Conservation (phyloP, 2,329 filamentous ascomycete genomes). For the Pestalotiopsis sp. region DNA sequence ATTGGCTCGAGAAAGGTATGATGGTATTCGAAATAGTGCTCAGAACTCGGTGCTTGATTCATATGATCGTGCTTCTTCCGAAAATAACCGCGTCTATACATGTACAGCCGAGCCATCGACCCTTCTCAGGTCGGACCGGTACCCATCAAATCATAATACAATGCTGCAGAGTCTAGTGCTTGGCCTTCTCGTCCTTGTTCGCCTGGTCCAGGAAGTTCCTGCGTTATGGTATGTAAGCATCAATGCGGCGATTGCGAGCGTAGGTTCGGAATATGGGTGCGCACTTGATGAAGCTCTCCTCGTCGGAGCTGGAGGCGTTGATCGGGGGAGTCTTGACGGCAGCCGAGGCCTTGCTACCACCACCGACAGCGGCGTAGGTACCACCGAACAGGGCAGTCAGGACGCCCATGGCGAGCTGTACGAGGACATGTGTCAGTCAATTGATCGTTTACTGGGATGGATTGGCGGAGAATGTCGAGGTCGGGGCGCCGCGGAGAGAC, state of each 20-base stretch:
- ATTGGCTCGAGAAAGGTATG: not conserved
- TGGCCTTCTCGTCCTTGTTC: slow-evolving; percentile 44
- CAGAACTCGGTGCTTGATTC: slow-evolving; percentile 8
- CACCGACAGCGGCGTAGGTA: slow-evolving; percentile 44
- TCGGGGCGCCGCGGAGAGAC: not conserved
- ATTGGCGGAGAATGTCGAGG: not conserved
- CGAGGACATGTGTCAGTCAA: slow-evolving; percentile 10
- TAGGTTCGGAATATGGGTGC: slow-evolving; percentile 27
- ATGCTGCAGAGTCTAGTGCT: slow-evolving; percentile 36
- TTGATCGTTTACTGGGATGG: slow-evolving; percentile 13
- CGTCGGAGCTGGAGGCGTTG: slow-evolving; percentile 64
- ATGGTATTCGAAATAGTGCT: not conserved
- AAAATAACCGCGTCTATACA: slow-evolving; percentile 16
- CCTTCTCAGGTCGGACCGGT: slow-evolving; percentile 10
- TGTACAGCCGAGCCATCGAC: slow-evolving; percentile 15
- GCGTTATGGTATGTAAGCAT: slow-evolving; percentile 21
- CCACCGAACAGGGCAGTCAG: slow-evolving; percentile 55
- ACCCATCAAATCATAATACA: slow-evolving; percentile 12
- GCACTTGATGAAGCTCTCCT: slow-evolving; percentile 69
- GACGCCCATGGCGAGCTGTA: slow-evolving; percentile 60
- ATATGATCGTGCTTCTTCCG: slow-evolving; percentile 11
- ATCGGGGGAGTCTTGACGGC: slow-evolving; percentile 55
- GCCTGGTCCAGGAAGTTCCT: slow-evolving; percentile 52
- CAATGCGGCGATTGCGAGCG: slow-evolving; percentile 16
- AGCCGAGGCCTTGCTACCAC: slow-evolving; percentile 45